Percentiles rank a stretch among this genome's conserved stretches.
phyloP scores from a whole-genome alignment of 2,329 filamentous ascomycete species.

The Beauveria rudraprayagi region DNA sequence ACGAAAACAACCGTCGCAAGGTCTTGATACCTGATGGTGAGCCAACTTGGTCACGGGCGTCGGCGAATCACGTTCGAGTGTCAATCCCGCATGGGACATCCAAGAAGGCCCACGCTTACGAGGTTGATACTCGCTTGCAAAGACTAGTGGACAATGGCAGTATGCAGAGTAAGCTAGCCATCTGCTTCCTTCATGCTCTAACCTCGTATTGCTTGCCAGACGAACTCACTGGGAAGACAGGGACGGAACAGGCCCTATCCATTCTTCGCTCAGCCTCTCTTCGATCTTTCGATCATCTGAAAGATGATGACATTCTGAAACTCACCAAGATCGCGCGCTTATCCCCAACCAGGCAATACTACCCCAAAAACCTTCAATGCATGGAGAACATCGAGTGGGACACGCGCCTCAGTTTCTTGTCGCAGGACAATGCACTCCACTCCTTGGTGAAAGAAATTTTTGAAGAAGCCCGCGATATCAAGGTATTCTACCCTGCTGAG shows the following conservation, averaged over 20 bases:
- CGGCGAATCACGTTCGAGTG: background rate
- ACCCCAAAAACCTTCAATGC: background rate
- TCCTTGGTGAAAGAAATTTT: background rate
- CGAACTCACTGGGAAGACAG: slow-evolving; percentile 38
- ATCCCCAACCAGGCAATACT: background rate
- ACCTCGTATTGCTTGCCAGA: slow-evolving; percentile 45
- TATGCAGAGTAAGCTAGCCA: slow-evolving; percentile 42
- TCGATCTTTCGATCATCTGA: slow-evolving; percentile 25
- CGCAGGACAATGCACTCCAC: background rate
- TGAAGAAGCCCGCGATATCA: background rate
- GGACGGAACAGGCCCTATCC: slow-evolving; percentile 42
- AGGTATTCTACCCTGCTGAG: background rate
- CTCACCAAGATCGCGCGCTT: background rate
- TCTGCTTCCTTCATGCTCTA: slow-evolving; percentile 43
- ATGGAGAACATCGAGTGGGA: slow-evolving; percentile 1
- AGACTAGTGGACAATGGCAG: slow-evolving; percentile 39
- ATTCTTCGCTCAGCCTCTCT: slow-evolving; percentile 41
- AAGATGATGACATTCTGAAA: background rate
- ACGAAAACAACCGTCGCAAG: background rate
- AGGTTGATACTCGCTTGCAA: background rate
- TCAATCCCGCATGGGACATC: background rate
- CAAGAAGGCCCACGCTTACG: background rate
- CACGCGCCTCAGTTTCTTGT: background rate
- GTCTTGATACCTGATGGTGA: slow-evolving; percentile 1
- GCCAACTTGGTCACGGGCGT: background rate